Conservation (phyloP, 768 basidiomycete species). For the Suillus decipiens region DNA sequence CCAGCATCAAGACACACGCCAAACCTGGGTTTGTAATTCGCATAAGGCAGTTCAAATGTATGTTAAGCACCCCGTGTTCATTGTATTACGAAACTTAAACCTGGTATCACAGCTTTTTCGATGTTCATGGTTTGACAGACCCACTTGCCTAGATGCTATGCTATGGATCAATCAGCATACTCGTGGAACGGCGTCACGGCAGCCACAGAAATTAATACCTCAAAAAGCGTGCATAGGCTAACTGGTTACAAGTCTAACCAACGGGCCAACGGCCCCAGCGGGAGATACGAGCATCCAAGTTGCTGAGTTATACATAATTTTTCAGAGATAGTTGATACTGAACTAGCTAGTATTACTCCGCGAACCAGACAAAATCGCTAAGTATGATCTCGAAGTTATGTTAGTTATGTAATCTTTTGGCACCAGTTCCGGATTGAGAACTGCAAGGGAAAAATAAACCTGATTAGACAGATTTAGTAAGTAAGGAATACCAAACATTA, state of each 20-base stretch:
- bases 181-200: too few relatives aligned
- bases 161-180: not conserved
- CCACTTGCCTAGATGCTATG: not conserved
- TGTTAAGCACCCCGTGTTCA: conserved; percentile 1
- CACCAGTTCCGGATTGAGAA: not conserved
- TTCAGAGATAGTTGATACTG: not conserved
- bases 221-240: too few relatives aligned
- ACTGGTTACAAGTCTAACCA: too few relatives aligned
- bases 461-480: not conserved
- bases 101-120: not conserved
- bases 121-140: not conserved
- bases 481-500: not conserved
- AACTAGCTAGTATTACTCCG: not conserved
- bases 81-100: not conserved
- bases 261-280: not conserved
- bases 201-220: too few relatives aligned
- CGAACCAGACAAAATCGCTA: not conserved
- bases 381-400: not conserved
- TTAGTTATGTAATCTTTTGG: not conserved
- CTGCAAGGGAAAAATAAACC: not conserved
- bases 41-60: conserved; percentile 5
- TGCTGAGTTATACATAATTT: not conserved
- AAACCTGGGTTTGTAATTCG: conserved; percentile 2
- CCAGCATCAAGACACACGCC: conserved; percentile 1
- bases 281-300: not conserved